Evolutionary conservation across 345 rosid genomes (phyloP).

Genomic region (Eucalyptus dawsonii): DNA sequence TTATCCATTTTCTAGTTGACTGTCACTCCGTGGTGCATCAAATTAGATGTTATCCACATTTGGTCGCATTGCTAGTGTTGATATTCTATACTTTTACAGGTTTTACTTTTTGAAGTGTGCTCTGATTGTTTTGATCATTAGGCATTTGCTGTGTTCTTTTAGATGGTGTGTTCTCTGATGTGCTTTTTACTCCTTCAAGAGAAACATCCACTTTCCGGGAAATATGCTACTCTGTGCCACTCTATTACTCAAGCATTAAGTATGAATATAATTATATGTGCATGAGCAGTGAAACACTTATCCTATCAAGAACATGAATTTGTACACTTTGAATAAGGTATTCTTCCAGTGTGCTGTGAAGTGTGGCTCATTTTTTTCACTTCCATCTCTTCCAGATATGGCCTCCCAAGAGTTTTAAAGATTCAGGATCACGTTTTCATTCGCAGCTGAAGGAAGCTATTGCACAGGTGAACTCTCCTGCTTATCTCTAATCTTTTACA

Average conservation of each 20-base stretch:
- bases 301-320: not conserved
- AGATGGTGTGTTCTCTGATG: not conserved
- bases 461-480: slow-evolving; percentile 35
- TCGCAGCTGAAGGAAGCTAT: slow-evolving; percentile 79
- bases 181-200: not conserved
- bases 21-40: not conserved
- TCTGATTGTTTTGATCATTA: not conserved
- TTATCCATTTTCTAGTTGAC: not conserved
- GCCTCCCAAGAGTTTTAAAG: slow-evolving; percentile 97
- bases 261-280: not conserved
- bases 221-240: not conserved
- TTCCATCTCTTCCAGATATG: slow-evolving; percentile 53
- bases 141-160: not conserved
- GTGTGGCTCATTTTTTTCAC: not conserved
- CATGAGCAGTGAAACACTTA: not conserved
- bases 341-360: not conserved
- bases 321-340: not conserved
- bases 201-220: not conserved
- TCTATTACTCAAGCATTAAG: not conserved
- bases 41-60: not conserved
- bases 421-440: slow-evolving; percentile 84
- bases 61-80: not conserved
- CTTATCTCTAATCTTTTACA: not conserved
- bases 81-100: not conserved
- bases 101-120: not conserved